These are phyloP conservation scores for Leccinum pellstonianum DNA, from an alignment of 768 basidiomycete species.

Conservation along the genomic window DNA sequence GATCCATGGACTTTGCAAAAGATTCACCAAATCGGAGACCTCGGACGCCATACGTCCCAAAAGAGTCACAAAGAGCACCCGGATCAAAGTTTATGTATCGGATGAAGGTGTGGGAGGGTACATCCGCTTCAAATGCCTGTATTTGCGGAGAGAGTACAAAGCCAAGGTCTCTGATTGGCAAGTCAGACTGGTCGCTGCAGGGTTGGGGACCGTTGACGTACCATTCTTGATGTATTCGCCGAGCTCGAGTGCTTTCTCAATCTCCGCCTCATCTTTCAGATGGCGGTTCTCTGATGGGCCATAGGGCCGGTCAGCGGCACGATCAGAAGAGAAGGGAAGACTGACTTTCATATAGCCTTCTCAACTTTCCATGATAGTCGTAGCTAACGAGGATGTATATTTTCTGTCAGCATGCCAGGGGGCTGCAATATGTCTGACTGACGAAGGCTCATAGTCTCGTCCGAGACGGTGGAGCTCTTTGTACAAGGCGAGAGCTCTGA, in stretches of 20 bases:
- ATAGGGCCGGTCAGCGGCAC: neutral
- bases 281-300: conserved; percentile 56
- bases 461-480: conserved; percentile 82
- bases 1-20: neutral
- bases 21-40: neutral
- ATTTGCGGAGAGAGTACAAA: conserved; percentile 79
- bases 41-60: neutral
- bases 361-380: conserved; percentile 71
- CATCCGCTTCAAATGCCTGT: conserved; percentile 73
- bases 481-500: conserved; percentile 70
- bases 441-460: conserved; percentile 82
- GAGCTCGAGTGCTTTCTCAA: conserved; percentile 70
- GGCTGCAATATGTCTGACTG: conserved; percentile 31
- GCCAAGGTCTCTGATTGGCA: conserved; percentile 69
- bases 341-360: conserved; percentile 74
- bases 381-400: conserved; percentile 47
- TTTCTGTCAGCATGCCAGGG: conserved; percentile 8
- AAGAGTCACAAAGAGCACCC: neutral
- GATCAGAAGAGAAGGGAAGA: neutral
- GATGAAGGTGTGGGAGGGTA: conserved; percentile 44
- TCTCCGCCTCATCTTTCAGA: conserved; percentile 65
- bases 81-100: conserved; percentile 6
- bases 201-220: conserved; percentile 29
- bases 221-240: conserved; percentile 88
- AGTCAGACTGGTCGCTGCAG: neutral